phyloP scores from a whole-genome alignment of 441 rosid species.

The Biscutella laevigata region DNA sequence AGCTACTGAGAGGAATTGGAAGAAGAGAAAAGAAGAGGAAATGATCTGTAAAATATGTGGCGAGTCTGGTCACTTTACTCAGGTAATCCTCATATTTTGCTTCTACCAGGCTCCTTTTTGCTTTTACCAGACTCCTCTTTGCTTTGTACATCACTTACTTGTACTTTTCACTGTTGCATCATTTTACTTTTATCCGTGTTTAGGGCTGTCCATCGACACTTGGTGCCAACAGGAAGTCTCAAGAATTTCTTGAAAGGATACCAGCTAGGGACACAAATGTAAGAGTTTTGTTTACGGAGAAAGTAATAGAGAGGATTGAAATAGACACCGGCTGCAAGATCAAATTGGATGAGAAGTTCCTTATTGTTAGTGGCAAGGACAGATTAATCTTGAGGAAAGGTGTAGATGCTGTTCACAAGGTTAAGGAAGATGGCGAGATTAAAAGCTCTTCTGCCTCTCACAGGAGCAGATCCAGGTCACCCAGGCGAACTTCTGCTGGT shows the following conservation, averaged over 20 bases:
- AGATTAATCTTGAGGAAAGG: conserved; percentile 84
- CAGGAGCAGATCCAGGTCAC: conserved; percentile 81
- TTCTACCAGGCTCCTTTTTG: too few species aligned
- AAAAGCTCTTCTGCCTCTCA: conserved; percentile 57
- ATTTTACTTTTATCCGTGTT: neutral
- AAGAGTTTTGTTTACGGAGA: conserved; percentile 67
- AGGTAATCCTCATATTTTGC: conserved; percentile 31
- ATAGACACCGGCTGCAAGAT: conserved; percentile 80
- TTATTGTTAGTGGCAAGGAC: conserved; percentile 91
- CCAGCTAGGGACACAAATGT: conserved; percentile 80
- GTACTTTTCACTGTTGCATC: neutral
- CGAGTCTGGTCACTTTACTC: conserved; percentile 94
- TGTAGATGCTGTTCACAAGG: conserved; percentile 86
- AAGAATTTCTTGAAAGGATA: conserved; percentile 87
- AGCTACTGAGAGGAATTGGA: conserved; percentile 98
- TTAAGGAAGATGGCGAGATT: conserved; percentile 61
- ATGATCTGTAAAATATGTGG: conserved; percentile 96
- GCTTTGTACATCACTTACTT: neutral
- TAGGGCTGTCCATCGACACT: conserved; percentile 98
- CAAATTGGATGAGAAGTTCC: conserved; percentile 84
- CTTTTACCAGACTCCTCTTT: neutral
- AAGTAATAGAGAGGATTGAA: conserved; percentile 68
- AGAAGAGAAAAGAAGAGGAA: conserved; percentile 97
- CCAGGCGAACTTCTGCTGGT: conserved; percentile 51
- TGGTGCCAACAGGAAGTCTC: conserved; percentile 87